phyloP scores from a whole-genome alignment of 2,329 filamentous ascomycete species.

The Aspergillus neoniger region DNA sequence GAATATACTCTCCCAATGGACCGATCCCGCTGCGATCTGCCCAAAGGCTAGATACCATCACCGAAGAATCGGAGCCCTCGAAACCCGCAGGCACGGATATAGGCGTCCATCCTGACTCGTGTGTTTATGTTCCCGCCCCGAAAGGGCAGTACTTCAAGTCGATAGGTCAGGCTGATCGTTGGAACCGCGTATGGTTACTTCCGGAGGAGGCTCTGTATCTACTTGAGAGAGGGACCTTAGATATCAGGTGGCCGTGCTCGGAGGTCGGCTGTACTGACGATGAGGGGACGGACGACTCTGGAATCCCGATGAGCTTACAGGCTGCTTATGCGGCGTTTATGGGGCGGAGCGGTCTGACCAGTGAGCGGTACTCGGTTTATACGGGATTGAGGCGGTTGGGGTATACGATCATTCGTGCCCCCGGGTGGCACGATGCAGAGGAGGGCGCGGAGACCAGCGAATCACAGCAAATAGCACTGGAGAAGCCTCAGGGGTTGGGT shows the following conservation, averaged over 20 bases:
- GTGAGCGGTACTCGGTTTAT: conserved; percentile 88
- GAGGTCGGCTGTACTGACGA: conserved; percentile 27
- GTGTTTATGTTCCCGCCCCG: conserved; percentile 70
- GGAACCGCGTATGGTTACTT: conserved; percentile 74
- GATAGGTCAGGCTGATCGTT: conserved; percentile 70
- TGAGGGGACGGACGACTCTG: conserved; percentile 56
- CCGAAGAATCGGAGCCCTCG: conserved; percentile 13
- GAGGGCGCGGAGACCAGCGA: conserved; percentile 14
- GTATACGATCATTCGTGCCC: conserved; percentile 76
- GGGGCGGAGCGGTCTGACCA: conserved; percentile 62
- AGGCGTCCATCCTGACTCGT: conserved; percentile 35
- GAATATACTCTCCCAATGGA: conserved; percentile 70
- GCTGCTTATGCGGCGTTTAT: conserved; percentile 85
- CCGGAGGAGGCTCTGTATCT: conserved; percentile 91
- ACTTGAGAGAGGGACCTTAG: conserved; percentile 81
- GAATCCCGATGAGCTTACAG: conserved; percentile 85
- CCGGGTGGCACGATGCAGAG: conserved; percentile 48
- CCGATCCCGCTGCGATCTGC: conserved; percentile 24
- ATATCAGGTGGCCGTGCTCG: conserved; percentile 76
- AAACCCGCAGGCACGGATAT: conserved; percentile 16
- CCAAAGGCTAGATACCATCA: conserved; percentile 18
- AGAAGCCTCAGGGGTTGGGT: conserved; percentile 24
- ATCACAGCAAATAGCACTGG: neutral
- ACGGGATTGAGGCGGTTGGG: conserved; percentile 78
- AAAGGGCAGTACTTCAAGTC: conserved; percentile 71